Evolutionary conservation across 208 protist species (phyloP), one percentile per base, ranked within the genome.

Genomic region (Strigomonas oncopelti): DNA sequence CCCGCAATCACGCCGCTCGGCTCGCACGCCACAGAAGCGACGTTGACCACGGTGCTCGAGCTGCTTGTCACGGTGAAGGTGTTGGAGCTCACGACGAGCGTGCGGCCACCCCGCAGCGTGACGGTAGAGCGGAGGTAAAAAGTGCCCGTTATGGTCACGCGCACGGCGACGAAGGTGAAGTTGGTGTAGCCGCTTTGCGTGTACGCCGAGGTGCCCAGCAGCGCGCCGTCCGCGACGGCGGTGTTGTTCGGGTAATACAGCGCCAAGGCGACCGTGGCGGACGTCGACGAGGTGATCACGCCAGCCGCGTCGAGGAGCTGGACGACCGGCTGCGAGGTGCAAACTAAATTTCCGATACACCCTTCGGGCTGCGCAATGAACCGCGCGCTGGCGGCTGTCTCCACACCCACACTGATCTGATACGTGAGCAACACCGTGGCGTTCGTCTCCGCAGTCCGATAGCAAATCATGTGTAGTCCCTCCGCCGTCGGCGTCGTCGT

Each of bases 391-490:
- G 67, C 69, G 22, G 77, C 90, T 25, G 74, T 84, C 51, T 77
- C 73, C 60, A 73, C 70, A 9, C 32, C 51, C 7, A 91, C 72
- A 27, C 18, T 69, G 0, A 95, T 68, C 52, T 36, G 27, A 24
- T 58, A 64, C 20, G 81, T 48, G 18, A 92, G 52, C 9, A 86
- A 66, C 13, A 81, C 53, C 29, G 60, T 64, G 78, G 61, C 11
- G 61, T 65, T 48, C 46, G 38, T 16, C 46, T 5, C 38, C 4
- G 67, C 64, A 45, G 66, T 25, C 24, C 61, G 71, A 66, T 83
- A 92, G 75, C 90, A 95, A 5, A 92, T 70, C 56, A 80, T 83
- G 74, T 95, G 78, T 1, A 45, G 27, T 1, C 90, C 90, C 28
- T 69, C 52, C 22, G 67, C 38, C 25, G 65, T 69, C 5, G 87